Evolutionary conservation across 352 stramenopile genomes (phyloP), one percentile per base, ranked within the genome.

Genomic region (Phytophthora fragariaefolia): DNA sequence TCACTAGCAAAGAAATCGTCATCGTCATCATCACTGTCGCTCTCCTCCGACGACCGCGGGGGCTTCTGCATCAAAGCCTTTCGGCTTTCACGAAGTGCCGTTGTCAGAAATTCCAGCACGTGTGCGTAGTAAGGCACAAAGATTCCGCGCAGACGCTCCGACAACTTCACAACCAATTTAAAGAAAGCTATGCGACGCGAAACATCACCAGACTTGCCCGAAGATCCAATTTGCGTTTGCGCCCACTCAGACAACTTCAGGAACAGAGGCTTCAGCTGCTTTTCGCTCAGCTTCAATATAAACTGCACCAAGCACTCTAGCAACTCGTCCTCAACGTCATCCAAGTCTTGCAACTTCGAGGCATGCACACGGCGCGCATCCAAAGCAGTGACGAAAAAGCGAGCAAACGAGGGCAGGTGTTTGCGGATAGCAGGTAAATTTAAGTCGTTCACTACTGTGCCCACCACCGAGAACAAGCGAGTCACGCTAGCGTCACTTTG

Each of bases 111-210:
- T 34, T 91, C 80, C 38, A 95, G 49, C 38, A 93, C 69, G 63
- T 96, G 87, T 1, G 81, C 84, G 58, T 87, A 97, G 76, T 96
- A 97, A 46, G 88, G 89, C 51, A 97, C 88, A 42, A 97, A 96
- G 54, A 97, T 97, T 52, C 87, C 87, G 59, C 86, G 87, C 38
- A 97, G 73, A 6, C 82, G 81, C 46, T 93, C 83, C 58, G 83
- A 91, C 5, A 97, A 74, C 71, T 93, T 91, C 30, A 85, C 69
- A 53, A 95, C 59, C 15, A 97, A 69, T 71, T 92, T 92, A 66
- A 87, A 92, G 50, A 97, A 94, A 34, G 87, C 77, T 62, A 94
- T 82, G 30, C 80, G 83, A 28, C 89, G 87, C 6, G 79, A 73
- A 6, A 82, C 69, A 30, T 85, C 65, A 24, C 74, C 79, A 27